These are phyloP conservation scores for Dactylellina haptotyla DNA, from an alignment of 2,329 filamentous ascomycete genomes.

Conservation along the genomic window DNA sequence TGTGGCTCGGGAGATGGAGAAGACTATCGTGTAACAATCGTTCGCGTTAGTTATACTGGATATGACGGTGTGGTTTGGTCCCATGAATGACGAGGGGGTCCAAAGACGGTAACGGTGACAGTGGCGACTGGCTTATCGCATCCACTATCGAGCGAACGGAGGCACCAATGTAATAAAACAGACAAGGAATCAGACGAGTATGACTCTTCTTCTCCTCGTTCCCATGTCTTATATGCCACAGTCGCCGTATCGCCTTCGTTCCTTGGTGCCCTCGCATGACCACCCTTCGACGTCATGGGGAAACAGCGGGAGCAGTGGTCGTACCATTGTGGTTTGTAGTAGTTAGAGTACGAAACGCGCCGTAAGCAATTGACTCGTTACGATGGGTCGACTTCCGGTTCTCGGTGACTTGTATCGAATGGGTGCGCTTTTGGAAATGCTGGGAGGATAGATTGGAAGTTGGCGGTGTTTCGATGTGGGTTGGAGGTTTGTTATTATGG, in stretches of 20 bases:
- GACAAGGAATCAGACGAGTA: not conserved
- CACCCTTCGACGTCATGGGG: constrained; percentile 12
- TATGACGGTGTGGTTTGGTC: constrained; percentile 61
- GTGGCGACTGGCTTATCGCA: constrained; percentile 12
- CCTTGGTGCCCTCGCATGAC: constrained; percentile 24
- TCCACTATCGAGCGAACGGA: not conserved
- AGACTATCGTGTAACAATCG: constrained; percentile 57
- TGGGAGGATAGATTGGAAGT: not conserved
- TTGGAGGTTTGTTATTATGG: constrained; percentile 31
- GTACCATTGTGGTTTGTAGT: constrained; percentile 45
- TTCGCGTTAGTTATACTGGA: constrained; percentile 58
- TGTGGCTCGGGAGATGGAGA: constrained; percentile 70
- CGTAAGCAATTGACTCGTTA: constrained; percentile 26
- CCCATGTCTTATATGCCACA: constrained; percentile 21
- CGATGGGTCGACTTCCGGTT: not conserved
- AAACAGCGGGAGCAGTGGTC: not conserved
- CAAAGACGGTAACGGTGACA: not conserved
- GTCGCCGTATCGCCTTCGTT: constrained; percentile 30
- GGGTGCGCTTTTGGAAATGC: constrained; percentile 15
- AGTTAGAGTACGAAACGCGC: constrained; percentile 6
- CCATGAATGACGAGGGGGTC: constrained; percentile 51
- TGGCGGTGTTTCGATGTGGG: not conserved
- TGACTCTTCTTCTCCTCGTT: not conserved
- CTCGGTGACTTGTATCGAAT: not conserved
- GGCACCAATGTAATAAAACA: not conserved